These are phyloP conservation scores for Pseudogymnoascus sp. DNA, from an alignment of 2,329 filamentous ascomycete genomes.

Conservation along the genomic window DNA sequence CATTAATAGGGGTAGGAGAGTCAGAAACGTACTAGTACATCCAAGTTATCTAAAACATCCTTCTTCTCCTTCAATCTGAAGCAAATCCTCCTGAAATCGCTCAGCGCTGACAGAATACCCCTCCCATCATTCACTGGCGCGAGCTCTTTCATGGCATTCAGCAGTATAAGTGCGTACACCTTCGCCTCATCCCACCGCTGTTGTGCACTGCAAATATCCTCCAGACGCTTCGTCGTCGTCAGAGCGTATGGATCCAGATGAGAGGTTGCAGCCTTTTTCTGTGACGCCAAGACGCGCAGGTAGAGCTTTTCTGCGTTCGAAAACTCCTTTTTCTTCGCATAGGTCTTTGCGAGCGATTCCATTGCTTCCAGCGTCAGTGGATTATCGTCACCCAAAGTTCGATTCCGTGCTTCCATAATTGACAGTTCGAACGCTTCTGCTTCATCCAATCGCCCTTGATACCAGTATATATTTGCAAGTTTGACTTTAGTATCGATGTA, in stretches of 20 bases:
- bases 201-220: background rate
- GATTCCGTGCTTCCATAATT: background rate
- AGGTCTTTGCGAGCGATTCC: background rate
- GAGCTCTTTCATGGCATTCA: background rate
- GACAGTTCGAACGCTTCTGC: background rate
- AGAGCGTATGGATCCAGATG: background rate
- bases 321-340: background rate
- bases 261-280: background rate
- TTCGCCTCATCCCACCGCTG: background rate
- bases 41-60: background rate
- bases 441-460: background rate
- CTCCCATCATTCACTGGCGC: background rate
- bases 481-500: background rate
- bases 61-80: background rate
- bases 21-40: background rate
- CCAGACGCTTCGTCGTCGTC: background rate
- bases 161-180: background rate
- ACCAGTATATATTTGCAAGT: background rate
- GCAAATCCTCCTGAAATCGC: background rate
- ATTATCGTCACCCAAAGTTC: constrained; percentile 5
- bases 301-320: background rate
- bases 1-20: background rate
- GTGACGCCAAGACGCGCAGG: background rate
- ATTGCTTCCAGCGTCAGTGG: background rate
- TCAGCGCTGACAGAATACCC: background rate